These are phyloP conservation scores for Rheum nobile DNA, from an alignment of 148 eudicot species.

Conservation along the genomic window DNA sequence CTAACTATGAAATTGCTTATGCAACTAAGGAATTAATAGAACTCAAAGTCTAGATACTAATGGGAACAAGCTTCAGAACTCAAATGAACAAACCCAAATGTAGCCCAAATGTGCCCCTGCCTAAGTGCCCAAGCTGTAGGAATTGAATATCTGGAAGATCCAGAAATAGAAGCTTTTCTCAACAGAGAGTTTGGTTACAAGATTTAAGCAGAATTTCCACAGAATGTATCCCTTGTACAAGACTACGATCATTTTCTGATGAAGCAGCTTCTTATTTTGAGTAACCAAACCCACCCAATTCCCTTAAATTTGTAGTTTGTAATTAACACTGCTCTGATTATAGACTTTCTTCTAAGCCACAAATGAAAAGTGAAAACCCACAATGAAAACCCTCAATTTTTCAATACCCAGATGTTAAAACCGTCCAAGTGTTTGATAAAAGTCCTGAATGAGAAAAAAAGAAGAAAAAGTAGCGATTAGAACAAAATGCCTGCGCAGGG, in stretches of 20 bases:
- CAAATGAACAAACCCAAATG: neutral
- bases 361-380: too few relatives aligned
- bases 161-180: constrained; percentile 71
- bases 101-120: neutral
- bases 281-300: constrained; percentile 13
- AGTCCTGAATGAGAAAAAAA: constrained; percentile 6
- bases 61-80: constrained; percentile 6
- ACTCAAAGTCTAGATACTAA: too few relatives aligned
- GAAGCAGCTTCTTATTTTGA: constrained; percentile 14
- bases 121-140: constrained; percentile 49
- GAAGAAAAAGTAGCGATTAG: neutral
- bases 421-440: constrained; percentile 6
- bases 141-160: constrained; percentile 66
- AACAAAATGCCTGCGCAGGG: neutral
- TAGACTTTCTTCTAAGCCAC: too few relatives aligned
- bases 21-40: neutral
- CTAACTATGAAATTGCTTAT: constrained; percentile 5
- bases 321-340: too few relatives aligned
- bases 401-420: neutral
- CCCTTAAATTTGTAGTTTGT: neutral
- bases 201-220: constrained; percentile 39
- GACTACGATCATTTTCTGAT: constrained; percentile 40
- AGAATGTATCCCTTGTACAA: constrained; percentile 40
- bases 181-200: constrained; percentile 55
- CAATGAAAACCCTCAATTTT: neutral